Percentiles rank a stretch among this genome's conserved stretches.
Evolutionary conservation across 2,329 filamentous ascomycete species (phyloP).

Genomic region (Diaporthe australafricana): DNA sequence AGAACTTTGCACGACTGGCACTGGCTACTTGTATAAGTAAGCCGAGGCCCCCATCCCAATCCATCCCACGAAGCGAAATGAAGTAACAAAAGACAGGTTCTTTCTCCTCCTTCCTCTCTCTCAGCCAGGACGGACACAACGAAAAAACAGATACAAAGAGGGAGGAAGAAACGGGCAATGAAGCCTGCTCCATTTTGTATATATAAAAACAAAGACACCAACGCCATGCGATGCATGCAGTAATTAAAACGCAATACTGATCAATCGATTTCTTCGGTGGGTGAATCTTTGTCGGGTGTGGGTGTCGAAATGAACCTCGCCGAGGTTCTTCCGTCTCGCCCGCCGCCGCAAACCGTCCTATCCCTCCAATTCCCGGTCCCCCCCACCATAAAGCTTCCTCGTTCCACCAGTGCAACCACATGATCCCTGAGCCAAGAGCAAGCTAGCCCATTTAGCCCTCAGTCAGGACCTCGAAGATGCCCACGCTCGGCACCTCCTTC

Average conservation of each 20-base stretch:
- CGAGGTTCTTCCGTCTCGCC: not conserved
- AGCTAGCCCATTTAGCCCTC: not conserved
- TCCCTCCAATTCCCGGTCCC: not conserved
- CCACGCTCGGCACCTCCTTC: constrained; percentile 31
- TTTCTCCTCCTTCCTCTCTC: not conserved
- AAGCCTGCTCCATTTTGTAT: constrained; percentile 30
- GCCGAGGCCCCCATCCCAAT: not conserved
- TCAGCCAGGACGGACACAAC: not conserved
- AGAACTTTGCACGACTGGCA: not conserved
- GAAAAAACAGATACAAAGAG: constrained; percentile 1
- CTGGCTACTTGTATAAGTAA: not conserved
- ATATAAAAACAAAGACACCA: constrained; percentile 18
- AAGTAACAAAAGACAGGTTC: not conserved
- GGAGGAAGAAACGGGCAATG: constrained; percentile 12
- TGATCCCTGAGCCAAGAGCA: not conserved
- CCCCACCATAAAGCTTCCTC: not conserved
- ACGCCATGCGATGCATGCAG: constrained; percentile 33
- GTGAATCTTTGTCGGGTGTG: not conserved
- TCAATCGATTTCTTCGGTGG: constrained; percentile 16
- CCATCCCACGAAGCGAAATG: constrained; percentile 2
- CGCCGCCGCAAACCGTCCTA: not conserved
- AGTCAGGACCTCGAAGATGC: constrained; percentile 37
- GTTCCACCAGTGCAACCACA: constrained; percentile 10
- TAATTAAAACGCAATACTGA: constrained; percentile 27
- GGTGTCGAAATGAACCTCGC: not conserved